These are phyloP conservation scores for Hypoxylon fragiforme DNA, from an alignment of 495 filamentous ascomycete species.

Conservation along the genomic window DNA sequence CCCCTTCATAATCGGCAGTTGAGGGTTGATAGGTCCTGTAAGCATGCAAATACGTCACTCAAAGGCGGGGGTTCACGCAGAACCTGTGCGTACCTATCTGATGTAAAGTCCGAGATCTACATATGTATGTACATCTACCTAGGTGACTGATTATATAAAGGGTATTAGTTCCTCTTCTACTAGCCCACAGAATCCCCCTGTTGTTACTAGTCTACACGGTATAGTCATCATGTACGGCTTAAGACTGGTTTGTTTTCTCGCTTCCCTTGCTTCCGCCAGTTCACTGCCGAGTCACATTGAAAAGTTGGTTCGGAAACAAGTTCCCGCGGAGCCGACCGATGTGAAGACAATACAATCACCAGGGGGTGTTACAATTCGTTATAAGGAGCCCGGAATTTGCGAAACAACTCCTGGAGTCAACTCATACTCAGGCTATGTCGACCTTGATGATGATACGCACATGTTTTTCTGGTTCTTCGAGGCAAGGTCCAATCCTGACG, in stretches of 20 bases:
- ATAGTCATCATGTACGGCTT: constrained; percentile 13
- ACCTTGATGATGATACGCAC: constrained; percentile 58
- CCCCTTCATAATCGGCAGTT: too few species aligned
- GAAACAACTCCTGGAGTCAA: constrained; percentile 40
- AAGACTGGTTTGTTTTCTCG: constrained; percentile 15
- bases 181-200: neutral
- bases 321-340: constrained; percentile 50
- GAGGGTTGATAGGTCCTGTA: too few species aligned
- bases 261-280: constrained; percentile 37
- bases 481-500: constrained; percentile 56
- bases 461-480: constrained; percentile 78
- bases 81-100: too few species aligned
- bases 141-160: too few species aligned
- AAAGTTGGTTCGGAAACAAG: constrained; percentile 38
- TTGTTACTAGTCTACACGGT: neutral
- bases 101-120: too few species aligned
- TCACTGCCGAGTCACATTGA: constrained; percentile 42
- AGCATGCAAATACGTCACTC: too few species aligned
- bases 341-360: constrained; percentile 63
- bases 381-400: constrained; percentile 55
- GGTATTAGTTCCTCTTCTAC: neutral
- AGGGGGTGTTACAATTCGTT: constrained; percentile 55
- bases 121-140: too few species aligned
- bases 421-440: constrained; percentile 47
- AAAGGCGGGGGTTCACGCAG: too few species aligned